Conservation (phyloP, 805 yeast species). For the Nadsonia fulvescens region DNA sequence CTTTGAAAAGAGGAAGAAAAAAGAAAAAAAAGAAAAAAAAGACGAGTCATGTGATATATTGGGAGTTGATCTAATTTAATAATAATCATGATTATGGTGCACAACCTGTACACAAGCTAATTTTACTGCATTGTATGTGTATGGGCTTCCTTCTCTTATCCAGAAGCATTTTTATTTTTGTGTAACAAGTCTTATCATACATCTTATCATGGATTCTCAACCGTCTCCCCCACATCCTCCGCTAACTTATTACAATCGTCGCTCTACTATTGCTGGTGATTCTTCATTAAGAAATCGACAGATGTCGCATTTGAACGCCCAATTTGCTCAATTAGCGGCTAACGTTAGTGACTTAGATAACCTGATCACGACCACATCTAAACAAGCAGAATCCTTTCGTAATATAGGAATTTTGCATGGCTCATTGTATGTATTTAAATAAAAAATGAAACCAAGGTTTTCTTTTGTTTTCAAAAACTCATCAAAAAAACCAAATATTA, state of each 20-base stretch:
- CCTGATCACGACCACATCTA: constrained; percentile 29
- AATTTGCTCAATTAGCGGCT: constrained; percentile 37
- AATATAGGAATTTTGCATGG: constrained; percentile 41
- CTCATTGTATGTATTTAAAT: constrained; percentile 26
- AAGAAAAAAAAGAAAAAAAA: no score
- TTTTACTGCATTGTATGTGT: constrained; percentile 4
- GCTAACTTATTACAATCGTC: not conserved
- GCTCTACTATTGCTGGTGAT: not conserved
- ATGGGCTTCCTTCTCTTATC: not conserved
- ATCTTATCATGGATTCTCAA: not conserved
- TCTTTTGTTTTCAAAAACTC: not conserved
- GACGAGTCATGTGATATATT: no score
- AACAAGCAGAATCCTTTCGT: constrained; percentile 34
- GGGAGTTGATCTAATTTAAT: no score
- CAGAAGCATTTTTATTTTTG: not conserved
- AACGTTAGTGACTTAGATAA: constrained; percentile 35
- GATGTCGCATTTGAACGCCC: constrained; percentile 31
- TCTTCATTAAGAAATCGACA: constrained; percentile 19
- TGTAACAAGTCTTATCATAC: not conserved
- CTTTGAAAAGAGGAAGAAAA: no score
- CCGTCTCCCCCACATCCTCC: not conserved
- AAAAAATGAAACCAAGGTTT: not conserved
- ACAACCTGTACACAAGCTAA: no score
- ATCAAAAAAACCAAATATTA: not conserved
- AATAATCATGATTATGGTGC: no score